Evolutionary conservation across 23 red algal species (phyloP), one percentile per base, ranked within the genome.

Genomic region (Gracilaria caudata): DNA sequence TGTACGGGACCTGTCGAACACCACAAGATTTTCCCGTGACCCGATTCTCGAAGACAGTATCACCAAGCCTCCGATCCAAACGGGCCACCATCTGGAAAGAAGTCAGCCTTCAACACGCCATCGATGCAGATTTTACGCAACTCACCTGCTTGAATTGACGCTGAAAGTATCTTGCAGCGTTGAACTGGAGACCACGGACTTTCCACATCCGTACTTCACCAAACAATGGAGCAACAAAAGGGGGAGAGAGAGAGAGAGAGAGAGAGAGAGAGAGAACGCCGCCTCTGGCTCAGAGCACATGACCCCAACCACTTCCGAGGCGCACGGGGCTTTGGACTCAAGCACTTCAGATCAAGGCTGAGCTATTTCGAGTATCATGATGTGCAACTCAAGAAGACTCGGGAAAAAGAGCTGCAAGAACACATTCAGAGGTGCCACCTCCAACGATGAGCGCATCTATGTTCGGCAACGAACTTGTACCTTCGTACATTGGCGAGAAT

Each of bases 391-490:
- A 34, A 75, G 86, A 51, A 90, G 59, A 3, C n/a, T 30, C 8
- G 44, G 40, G 46, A 32, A 92, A 79, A 26, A 78, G 88, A 41
- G 59, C 63, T 36, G 78, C 64, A 40, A 92, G 37, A 14, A 51
- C 41, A 59, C 88, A 92, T 1, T 79, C 88, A 5, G 79, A 45
- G n/a, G 88, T 77, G 61, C 88, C 88, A 19, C 38, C 79, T 39
- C 88, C 88, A 26, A 92, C 64, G 30, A 84, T 74, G 63, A 92
- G 49, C 49, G 19, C 49, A 53, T 53, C 49, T 7, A 16, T 53
- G 49, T 53, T 16, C 14, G 49, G 49, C 8, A 53, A 16, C 2
- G 49, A 9, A 16, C 49, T 53, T 17, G 49, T n/a, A n/a, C n/a
- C n/a, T n/a, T n/a, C n/a, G n/a, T n/a, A n/a, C n/a, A n/a, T n/a